Base-by-base conservation (phyloP, 257 asterid species). In the Capsicum rhomboideum region DNA sequence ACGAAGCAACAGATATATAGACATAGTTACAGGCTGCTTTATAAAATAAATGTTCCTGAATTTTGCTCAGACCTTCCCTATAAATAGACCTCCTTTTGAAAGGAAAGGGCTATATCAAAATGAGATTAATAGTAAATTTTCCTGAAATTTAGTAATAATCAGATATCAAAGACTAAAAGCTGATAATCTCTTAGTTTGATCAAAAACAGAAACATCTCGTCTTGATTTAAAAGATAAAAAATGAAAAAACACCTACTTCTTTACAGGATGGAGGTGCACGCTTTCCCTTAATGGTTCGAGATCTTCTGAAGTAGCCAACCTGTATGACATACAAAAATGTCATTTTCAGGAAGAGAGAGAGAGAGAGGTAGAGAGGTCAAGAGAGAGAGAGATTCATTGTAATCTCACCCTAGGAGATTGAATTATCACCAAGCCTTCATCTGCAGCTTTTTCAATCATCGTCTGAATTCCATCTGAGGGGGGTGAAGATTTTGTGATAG, bases 231-330 rank as follows among this genome's bases (percentile, higher is more conserved):
- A 77, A 44, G 28, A 52, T 18, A 77, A 40, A 84, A 80, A n/a
- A 40, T 40, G 37, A 46, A 85, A 68, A 83, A 84, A 84, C 7
- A 53, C 82, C 78, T 79, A 96, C 99, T 98, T 94, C 97, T 88
- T 91, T 91, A 92, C 97, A 94, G 52, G 98, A 79, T 61, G 95
- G 98, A 86, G 98, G 98, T 58, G 93, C 90, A 80, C 86, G 89
- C 84, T 91, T 94, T 84, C 98, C 97, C 89, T 94, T 96, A 68
- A 96, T 93, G 52, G 94, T 94, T 86, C 99, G 91, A 54, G 93
- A 92, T 93, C 98, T 92, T 89, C 95, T 88, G 83, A 96, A 96
- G 85, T 55, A 89, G 55, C 99, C 99, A 80, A 96, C 99, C 99
- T 96, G 96, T 88, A 87, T 80, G 64, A 52, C 13, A 26, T 68